Conservation (phyloP, 495 filamentous ascomycete species). For the Penicillium canescens region DNA sequence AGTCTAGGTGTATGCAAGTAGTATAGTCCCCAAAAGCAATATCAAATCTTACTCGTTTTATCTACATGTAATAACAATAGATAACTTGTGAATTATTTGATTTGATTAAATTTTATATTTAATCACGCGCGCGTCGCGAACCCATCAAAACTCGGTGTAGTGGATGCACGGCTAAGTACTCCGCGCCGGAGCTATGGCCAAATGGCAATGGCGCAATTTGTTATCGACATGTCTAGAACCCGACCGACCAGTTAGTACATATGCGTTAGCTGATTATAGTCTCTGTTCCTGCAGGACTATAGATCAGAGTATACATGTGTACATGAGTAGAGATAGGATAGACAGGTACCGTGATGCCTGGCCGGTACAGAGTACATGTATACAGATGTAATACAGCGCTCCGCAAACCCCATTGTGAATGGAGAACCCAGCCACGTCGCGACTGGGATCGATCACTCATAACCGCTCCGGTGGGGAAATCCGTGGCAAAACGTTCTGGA, state of each 20-base stretch:
- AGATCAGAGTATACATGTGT: too few species aligned
- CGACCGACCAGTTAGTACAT: not conserved
- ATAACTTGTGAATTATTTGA: not conserved
- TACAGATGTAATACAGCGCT: constrained; percentile 12
- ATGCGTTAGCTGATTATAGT: too few species aligned
- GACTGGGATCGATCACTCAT: constrained; percentile 15
- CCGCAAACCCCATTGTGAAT: constrained; percentile 14
- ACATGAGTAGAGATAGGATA: not conserved
- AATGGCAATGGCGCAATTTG: constrained; percentile 13
- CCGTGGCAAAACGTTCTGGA: constrained; percentile 43
- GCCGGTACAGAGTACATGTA: not conserved
- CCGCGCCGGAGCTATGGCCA: constrained; percentile 5
- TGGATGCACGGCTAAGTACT: constrained; percentile 13
- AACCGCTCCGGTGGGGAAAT: constrained; percentile 17
- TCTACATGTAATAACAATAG: too few species aligned
- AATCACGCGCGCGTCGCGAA: constrained; percentile 10
- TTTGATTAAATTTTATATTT: not conserved
- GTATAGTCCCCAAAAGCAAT: not conserved
- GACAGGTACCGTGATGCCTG: constrained; percentile 7
- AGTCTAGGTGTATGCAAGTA: too few species aligned
- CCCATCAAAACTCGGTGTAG: not conserved
- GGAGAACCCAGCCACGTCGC: constrained; percentile 17
- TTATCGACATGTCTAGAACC: constrained; percentile 17
- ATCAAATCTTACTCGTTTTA: too few species aligned
- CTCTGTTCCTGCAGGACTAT: too few species aligned